Evolutionary conservation across 371 early-diverging fungal genomes (phyloP).

Genomic region (Coemansia sp.): DNA sequence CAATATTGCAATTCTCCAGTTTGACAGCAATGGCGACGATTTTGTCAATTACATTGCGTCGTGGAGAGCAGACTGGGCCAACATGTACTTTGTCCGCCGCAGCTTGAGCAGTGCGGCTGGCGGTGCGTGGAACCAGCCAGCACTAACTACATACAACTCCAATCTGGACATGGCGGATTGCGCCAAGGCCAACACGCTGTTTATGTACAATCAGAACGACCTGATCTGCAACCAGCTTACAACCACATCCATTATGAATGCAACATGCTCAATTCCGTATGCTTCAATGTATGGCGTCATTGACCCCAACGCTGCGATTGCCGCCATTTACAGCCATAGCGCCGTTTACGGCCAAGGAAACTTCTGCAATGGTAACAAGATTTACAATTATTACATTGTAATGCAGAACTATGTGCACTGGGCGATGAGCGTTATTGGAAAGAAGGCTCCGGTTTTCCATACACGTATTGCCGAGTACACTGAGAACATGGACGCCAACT

Average conservation of each 20-base stretch:
- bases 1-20: constrained; percentile 36
- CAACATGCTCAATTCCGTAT: constrained; percentile 22
- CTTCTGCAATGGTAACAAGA: constrained; percentile 13
- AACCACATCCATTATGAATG: constrained; percentile 12
- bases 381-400: constrained; percentile 38
- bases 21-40: constrained; percentile 12
- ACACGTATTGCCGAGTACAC: constrained; percentile 26
- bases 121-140: constrained; percentile 21
- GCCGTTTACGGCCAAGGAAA: constrained; percentile 6
- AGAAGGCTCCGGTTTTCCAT: constrained; percentile 32
- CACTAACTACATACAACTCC: constrained; percentile 1
- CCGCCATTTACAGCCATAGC: constrained; percentile 41
- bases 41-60: constrained; percentile 49
- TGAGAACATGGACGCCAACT: constrained; percentile 23
- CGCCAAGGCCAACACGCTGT: constrained; percentile 17
- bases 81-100: constrained; percentile 30
- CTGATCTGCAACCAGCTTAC: constrained; percentile 34
- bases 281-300: constrained; percentile 32
- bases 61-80: constrained; percentile 39
- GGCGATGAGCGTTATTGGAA: constrained; percentile 31
- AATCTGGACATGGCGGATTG: constrained; percentile 4
- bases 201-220: constrained; percentile 26
- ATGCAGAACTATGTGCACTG: constrained; percentile 26
- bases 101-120: constrained; percentile 6
- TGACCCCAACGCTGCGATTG: constrained; percentile 21